Evolutionary conservation across 768 basidiomycete species (phyloP), one percentile per base, ranked within the genome.

Genomic region (Boletus pseudo-olivaceus): DNA sequence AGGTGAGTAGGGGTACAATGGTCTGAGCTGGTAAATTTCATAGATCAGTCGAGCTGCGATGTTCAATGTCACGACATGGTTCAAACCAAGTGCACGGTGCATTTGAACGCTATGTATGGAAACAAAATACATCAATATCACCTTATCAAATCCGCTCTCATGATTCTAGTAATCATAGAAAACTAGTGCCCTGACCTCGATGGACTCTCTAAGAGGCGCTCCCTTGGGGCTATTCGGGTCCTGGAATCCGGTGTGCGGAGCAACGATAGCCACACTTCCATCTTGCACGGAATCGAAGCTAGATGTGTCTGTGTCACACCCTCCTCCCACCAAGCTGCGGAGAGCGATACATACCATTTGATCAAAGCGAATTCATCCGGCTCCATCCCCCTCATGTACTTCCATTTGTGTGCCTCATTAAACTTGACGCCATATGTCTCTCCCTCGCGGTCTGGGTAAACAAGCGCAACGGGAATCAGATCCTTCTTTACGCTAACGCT

Each of bases 341-440:
- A 42, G 26, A 49, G 12, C 17, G 23, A 34, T 8, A 56, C 72
- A 30, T 46, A 80, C 78, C 78, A 79, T 58, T 80, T 79, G 48
- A 80, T 76, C 47, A 80, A 59, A 17, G 75, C 75, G 39, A 70
- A 69, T 54, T 81, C 79, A n/a, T 77, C 74, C 1, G 76, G 71
- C 29, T 62, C 67, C 73, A 79, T 72, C 1, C 73, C 78, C 54
- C 65, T 68, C 56, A 76, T 49, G 55, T 78, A 80, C 55, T 76
- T 76, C 78, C 79, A 81, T 57, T 60, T 62, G 47, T 80, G 76
- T 27, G 54, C 58, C 19, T 71, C 67, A 51, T 73, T 76, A 56
- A 64, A 72, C 59, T 64, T 68, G 42, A 80, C 71, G 35, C 66
- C 58, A 41, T 64, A 73, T 11, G 73, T 77, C 70, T 81, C 77